A percentile compares a stretch with the other conserved stretches of the same genome.
These are phyloP conservation scores for Tolypocladium guangdongense DNA, from an alignment of 2,329 filamentous ascomycete genomes.

Conservation along the genomic window DNA sequence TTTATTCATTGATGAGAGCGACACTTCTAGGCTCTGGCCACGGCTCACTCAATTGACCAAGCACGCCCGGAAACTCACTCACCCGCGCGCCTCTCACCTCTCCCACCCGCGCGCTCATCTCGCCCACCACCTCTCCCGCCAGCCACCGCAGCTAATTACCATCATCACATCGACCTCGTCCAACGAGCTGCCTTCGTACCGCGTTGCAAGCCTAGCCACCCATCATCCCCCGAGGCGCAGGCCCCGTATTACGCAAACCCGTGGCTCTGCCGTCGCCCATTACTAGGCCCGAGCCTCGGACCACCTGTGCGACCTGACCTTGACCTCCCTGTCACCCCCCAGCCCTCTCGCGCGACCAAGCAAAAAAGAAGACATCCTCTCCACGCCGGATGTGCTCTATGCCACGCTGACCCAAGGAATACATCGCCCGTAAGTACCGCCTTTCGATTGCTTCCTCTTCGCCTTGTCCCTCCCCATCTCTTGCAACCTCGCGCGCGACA, in stretches of 20 bases:
- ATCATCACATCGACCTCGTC: neutral
- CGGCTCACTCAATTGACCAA: neutral
- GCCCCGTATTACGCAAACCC: constrained; percentile 13
- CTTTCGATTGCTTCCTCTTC: constrained; percentile 2
- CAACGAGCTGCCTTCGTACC: neutral
- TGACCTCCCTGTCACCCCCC: constrained; percentile 8
- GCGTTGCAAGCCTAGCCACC: constrained; percentile 2
- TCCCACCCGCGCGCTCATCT: neutral
- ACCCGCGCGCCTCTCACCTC: neutral
- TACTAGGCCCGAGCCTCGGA: constrained; percentile 9
- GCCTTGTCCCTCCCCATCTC: constrained; percentile 1
- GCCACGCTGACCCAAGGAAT: constrained; percentile 16
- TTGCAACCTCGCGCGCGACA: neutral
- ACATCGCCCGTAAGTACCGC: constrained; percentile 9
- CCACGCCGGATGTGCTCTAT: constrained; percentile 13
- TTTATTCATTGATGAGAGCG: neutral
- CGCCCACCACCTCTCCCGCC: neutral
- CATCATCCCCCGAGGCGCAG: constrained; percentile 5
- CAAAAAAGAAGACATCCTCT: constrained; percentile 8
- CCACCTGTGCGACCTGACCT: constrained; percentile 12
- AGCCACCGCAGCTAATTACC: constrained; percentile 2
- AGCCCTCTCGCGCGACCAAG: constrained; percentile 8
- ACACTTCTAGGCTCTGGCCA: neutral
- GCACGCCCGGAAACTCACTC: neutral
- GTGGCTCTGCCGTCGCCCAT: constrained; percentile 8